Percentiles rank a stretch among this genome's conserved stretches.
These are phyloP conservation scores for Begonia loranthoides DNA, from an alignment of 306 rosid genomes.

Conservation along the genomic window DNA sequence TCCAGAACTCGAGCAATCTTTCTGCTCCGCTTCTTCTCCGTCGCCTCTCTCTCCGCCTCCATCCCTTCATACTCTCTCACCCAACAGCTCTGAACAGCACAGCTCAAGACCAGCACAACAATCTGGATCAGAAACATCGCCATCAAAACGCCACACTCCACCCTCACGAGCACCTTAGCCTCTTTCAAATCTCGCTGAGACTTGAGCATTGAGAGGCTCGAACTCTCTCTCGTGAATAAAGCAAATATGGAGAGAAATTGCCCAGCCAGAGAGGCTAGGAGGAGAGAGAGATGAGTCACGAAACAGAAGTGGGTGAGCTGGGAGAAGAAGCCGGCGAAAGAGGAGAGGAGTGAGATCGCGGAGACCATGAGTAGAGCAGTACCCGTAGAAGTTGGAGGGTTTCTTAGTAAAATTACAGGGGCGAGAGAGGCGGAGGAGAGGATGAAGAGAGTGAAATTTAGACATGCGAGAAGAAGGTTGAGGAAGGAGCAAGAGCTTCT, in stretches of 20 bases:
- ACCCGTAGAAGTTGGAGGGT: constrained; percentile 67
- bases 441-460: constrained; percentile 45
- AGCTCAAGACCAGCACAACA: constrained; percentile 43
- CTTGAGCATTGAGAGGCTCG: constrained; percentile 36
- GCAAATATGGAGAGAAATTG: constrained; percentile 38
- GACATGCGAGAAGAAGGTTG: constrained; percentile 36
- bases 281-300: constrained; percentile 48
- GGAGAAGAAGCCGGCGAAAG: constrained; percentile 63
- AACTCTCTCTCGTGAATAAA: constrained; percentile 44
- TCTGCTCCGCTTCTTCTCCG: constrained; percentile 34
- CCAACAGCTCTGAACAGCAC: constrained; percentile 64
- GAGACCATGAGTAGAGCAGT: constrained; percentile 61
- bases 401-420: constrained; percentile 53
- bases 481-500: constrained; percentile 62
- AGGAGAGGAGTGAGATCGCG: constrained; percentile 41
- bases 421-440: constrained; percentile 50
- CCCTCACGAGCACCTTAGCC: constrained; percentile 50
- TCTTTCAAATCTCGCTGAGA: constrained; percentile 44
- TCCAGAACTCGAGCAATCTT: constrained; percentile 46
- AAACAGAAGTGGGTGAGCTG: constrained; percentile 50
- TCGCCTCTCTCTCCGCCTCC: constrained; percentile 47
- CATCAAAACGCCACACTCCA: constrained; percentile 71
- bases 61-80: constrained; percentile 52
- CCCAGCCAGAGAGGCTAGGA: constrained; percentile 33
- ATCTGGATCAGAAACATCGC: constrained; percentile 56